These are phyloP conservation scores for Euclidium syriacum DNA, from an alignment of 345 rosid species.

Conservation along the genomic window DNA sequence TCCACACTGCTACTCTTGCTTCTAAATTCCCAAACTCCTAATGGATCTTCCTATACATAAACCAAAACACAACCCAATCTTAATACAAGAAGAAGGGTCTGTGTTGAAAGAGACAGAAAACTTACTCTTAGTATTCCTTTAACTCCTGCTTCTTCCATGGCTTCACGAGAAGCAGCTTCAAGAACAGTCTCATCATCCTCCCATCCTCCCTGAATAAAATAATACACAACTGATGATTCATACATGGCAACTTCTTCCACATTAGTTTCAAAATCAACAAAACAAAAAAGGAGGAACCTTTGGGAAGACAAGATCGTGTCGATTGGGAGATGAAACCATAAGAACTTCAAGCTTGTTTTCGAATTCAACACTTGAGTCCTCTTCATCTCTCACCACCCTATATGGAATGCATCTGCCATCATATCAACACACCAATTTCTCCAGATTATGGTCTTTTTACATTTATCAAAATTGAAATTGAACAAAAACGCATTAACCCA, in stretches of 20 bases:
- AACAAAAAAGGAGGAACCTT: conserved; percentile 38
- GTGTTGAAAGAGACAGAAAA: background rate
- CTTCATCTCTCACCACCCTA: conserved; percentile 37
- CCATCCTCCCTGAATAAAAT: conserved; percentile 77
- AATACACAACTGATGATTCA: background rate
- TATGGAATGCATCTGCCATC: conserved; percentile 72
- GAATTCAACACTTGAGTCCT: conserved; percentile 19
- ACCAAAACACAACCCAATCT: background rate
- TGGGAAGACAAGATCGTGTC: conserved; percentile 68
- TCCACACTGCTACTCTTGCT: conserved; percentile 44
- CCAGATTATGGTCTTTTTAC: background rate
- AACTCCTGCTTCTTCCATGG: conserved; percentile 94
- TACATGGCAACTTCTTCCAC: background rate
- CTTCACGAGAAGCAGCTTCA: conserved; percentile 91
- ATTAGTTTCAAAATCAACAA: background rate
- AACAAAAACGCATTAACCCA: no score
- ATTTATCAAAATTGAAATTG: background rate
- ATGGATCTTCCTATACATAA: conserved; percentile 39
- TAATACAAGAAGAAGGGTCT: background rate
- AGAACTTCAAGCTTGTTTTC: conserved; percentile 47
- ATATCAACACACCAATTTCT: background rate
- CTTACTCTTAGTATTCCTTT: conserved; percentile 65
- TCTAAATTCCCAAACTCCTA: conserved; percentile 61
- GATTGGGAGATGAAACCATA: conserved; percentile 78
- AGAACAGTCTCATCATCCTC: conserved; percentile 83